Base-by-base conservation (phyloP, 805 yeast genomes). In the Metschnikowia lochheadii region DNA sequence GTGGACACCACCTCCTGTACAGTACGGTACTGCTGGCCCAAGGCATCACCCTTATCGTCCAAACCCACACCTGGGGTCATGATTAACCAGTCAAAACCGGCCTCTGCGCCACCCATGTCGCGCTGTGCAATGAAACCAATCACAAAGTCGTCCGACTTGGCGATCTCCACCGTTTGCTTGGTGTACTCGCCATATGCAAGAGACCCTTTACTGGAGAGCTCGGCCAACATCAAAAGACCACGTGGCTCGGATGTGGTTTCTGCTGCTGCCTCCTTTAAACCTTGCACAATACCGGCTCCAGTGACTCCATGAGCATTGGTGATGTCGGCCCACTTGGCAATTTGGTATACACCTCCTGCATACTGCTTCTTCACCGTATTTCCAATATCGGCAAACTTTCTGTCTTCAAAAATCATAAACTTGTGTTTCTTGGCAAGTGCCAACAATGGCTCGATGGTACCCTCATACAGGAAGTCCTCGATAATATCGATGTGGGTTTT, bases 1-100 rank as follows among this genome's bases (percentile, higher is more conserved):
- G 86, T 81, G 13, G 80, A 64, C 11, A 92, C 76, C 21, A 90
- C 99, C 53, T 87, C 89, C 56, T 81, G 82, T 3, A 92, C 98
- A 5, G 97, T 83, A 67, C 99, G 80, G 69, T 94, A 94, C 70
- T 94, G 98, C 69, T 94, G 99, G 21, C 99, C 99, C 54, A 94
- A 77, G 1, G 85, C 82, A 66, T 94, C 99, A 14, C 98, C 97
- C 67, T 86, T 94, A 64, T 92, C 98, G 64, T 92, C 99, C 47
- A 94, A 78, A 2, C 98, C 98, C 37, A 94, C 99, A 54, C 99
- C 99, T 0, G 99, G 99, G 0, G 99, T 92, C 94, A 94, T 85
- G 51, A 91, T 82, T 38, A 94, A 70, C 97, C 97, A 94, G 70
- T 94, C 99, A 62, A 87, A 91, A 1, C 92, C 94, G 60, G 84